Percentiles rank a stretch among this genome's conserved stretches.
Conservation (phyloP, 2,329 filamentous ascomycete genomes). For the Alternaria viburni region DNA sequence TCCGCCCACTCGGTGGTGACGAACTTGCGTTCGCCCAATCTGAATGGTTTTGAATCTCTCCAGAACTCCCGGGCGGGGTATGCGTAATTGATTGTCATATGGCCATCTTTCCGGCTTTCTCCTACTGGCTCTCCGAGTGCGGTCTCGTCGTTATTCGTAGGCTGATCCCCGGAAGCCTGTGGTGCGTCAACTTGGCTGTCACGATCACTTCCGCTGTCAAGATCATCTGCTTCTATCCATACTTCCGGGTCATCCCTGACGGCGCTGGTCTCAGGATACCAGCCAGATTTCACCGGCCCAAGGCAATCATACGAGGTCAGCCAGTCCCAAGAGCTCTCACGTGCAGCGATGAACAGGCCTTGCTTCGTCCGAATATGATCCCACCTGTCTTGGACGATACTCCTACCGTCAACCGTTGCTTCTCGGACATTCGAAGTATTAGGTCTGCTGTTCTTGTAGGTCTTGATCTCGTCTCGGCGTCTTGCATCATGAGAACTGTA, state of each 20-base stretch:
- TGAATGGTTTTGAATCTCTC: background rate
- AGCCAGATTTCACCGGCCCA: background rate
- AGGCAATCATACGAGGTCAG: constrained; percentile 16
- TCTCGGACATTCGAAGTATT: background rate
- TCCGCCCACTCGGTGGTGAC: background rate
- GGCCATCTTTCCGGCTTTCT: background rate
- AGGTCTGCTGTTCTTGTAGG: background rate
- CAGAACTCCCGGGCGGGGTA: background rate
- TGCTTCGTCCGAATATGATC: background rate
- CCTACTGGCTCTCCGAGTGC: background rate
- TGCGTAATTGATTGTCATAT: background rate
- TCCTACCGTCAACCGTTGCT: background rate
- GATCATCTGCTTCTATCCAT: too few species aligned
- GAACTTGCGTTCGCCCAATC: background rate
- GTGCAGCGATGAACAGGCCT: constrained; percentile 12
- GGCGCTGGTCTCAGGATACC: background rate
- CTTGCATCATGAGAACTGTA: background rate
- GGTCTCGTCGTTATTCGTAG: background rate
- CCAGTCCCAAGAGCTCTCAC: constrained; percentile 12
- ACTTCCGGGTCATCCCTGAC: background rate
- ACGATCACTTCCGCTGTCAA: background rate
- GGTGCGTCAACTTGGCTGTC: background rate
- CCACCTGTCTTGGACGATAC: background rate
- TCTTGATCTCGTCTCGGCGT: background rate
- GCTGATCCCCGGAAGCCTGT: background rate